Conservation (phyloP, 768 basidiomycete genomes). For the Peribolospora baueri region DNA sequence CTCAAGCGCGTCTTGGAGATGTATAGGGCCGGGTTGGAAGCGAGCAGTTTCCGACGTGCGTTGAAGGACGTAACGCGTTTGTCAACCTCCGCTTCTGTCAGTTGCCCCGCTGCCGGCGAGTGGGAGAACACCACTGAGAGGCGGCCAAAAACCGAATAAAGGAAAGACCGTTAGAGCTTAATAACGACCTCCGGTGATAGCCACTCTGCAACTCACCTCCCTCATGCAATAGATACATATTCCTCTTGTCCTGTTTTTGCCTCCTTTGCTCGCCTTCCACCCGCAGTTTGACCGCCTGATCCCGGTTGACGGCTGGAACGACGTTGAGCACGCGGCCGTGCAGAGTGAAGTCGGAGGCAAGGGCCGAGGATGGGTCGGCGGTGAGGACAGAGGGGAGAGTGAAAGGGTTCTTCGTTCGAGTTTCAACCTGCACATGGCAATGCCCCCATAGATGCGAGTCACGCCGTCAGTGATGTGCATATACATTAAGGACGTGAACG, state of each 20-base stretch:
- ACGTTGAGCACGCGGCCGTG: slow-evolving; percentile 86
- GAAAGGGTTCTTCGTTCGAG: slow-evolving; percentile 6
- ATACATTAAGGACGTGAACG: too few relatives aligned
- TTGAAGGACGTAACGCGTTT: slow-evolving; percentile 65
- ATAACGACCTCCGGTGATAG: not conserved
- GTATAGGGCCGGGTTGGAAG: slow-evolving; percentile 77
- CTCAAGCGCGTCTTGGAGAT: slow-evolving; percentile 85
- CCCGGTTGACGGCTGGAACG: slow-evolving; percentile 66
- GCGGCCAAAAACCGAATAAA: not conserved
- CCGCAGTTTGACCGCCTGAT: slow-evolving; percentile 63
- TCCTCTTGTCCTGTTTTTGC: slow-evolving; percentile 80
- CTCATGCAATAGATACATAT: slow-evolving; percentile 84
- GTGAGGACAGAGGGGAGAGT: slow-evolving; percentile 53
- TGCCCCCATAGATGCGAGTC: too few relatives aligned
- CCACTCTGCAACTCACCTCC: slow-evolving; percentile 37
- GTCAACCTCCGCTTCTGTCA: slow-evolving; percentile 55
- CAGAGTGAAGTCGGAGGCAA: slow-evolving; percentile 59
- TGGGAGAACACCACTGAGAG: slow-evolving; percentile 65
- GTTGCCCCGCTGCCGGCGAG: slow-evolving; percentile 45
- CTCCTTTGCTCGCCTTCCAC: slow-evolving; percentile 64
- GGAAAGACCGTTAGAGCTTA: not conserved
- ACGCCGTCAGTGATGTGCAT: too few relatives aligned
- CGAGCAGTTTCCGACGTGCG: slow-evolving; percentile 54
- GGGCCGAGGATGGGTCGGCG: slow-evolving; percentile 66
- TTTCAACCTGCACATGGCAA: too few relatives aligned